Evolutionary conservation across 2,329 filamentous ascomycete species (phyloP).

Genomic region (Harringtonia lauricola): DNA sequence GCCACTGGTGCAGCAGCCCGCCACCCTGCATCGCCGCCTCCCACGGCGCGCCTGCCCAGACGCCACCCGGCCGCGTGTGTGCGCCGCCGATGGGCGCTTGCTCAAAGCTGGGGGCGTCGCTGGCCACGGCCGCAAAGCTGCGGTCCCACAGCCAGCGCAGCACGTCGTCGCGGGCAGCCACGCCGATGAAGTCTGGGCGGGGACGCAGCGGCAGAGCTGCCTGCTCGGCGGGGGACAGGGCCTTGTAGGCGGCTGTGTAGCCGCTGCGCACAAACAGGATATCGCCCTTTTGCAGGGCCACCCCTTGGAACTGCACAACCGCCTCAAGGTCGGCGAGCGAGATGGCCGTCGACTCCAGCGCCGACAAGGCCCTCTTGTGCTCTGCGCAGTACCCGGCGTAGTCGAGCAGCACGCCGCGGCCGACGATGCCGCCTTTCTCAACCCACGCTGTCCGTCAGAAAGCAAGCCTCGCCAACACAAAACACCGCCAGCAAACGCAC

Average conservation of each 20-base stretch:
- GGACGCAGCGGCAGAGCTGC: slow-evolving; percentile 20
- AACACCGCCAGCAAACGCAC: slow-evolving; percentile 1
- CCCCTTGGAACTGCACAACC: slow-evolving; percentile 21
- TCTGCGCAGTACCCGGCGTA: slow-evolving; percentile 13
- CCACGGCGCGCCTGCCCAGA: slow-evolving; percentile 7
- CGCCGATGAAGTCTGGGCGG: slow-evolving; percentile 21
- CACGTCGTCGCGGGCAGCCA: slow-evolving; percentile 23
- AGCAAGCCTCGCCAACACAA: no score
- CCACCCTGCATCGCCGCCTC: slow-evolving; percentile 15
- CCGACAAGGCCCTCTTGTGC: slow-evolving; percentile 5
- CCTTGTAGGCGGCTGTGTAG: slow-evolving; percentile 20
- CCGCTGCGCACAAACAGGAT: slow-evolving; percentile 28
- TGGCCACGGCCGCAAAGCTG: slow-evolving; percentile 32
- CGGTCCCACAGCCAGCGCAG: slow-evolving; percentile 34
- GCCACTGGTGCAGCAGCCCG: slow-evolving; percentile 24
- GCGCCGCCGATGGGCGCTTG: slow-evolving; percentile 20
- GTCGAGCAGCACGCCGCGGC: slow-evolving; percentile 36
- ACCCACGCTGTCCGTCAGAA: slow-evolving; percentile 10
- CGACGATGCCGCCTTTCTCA: slow-evolving; percentile 26
- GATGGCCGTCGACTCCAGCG: slow-evolving; percentile 12
- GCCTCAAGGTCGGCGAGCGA: slow-evolving; percentile 18
- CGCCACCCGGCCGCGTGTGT: slow-evolving; percentile 4
- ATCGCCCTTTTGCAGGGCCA: slow-evolving; percentile 23
- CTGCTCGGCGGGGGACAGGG: slow-evolving; percentile 12
- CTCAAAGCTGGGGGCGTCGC: slow-evolving; percentile 32